Conservation (phyloP, 2,329 filamentous ascomycete genomes). For the Byssochlamys sp. region DNA sequence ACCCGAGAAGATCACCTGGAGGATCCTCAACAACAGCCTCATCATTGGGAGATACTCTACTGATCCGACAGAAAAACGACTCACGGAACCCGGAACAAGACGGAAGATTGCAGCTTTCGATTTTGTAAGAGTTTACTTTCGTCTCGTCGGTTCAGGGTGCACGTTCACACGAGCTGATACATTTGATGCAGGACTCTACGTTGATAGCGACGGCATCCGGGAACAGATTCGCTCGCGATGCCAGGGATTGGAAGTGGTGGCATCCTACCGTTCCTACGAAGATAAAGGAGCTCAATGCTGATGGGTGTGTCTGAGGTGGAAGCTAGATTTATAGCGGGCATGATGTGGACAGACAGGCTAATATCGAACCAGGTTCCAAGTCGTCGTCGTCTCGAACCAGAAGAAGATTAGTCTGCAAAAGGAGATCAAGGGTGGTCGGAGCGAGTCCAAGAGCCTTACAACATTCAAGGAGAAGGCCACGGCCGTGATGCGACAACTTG, state of each 20-base stretch:
- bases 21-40: slow-evolving; percentile 56
- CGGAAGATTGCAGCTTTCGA: slow-evolving; percentile 39
- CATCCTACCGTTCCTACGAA: slow-evolving; percentile 57
- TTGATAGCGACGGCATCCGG: slow-evolving; percentile 71
- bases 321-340: background rate
- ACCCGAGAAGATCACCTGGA: slow-evolving; percentile 65
- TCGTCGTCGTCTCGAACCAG: slow-evolving; percentile 84
- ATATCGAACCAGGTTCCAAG: slow-evolving; percentile 49
- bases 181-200: slow-evolving; percentile 62
- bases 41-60: slow-evolving; percentile 61
- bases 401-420: slow-evolving; percentile 67
- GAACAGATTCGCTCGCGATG: slow-evolving; percentile 62
- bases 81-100: slow-evolving; percentile 7
- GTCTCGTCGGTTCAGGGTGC: background rate
- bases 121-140: slow-evolving; percentile 23
- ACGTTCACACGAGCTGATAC: background rate
- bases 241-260: slow-evolving; percentile 93
- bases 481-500: slow-evolving; percentile 54
- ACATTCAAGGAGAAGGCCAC: slow-evolving; percentile 77
- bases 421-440: slow-evolving; percentile 60
- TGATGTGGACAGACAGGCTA: background rate
- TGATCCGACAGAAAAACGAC: slow-evolving; percentile 2
- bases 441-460: slow-evolving; percentile 55
- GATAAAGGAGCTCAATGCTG: slow-evolving; percentile 58
- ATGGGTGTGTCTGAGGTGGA: slow-evolving; percentile 46